A percentile compares a stretch with the other conserved stretches of the same genome.
Conservation (phyloP, 1,284 basidiomycete species). For the Porodaedalea pini region DNA sequence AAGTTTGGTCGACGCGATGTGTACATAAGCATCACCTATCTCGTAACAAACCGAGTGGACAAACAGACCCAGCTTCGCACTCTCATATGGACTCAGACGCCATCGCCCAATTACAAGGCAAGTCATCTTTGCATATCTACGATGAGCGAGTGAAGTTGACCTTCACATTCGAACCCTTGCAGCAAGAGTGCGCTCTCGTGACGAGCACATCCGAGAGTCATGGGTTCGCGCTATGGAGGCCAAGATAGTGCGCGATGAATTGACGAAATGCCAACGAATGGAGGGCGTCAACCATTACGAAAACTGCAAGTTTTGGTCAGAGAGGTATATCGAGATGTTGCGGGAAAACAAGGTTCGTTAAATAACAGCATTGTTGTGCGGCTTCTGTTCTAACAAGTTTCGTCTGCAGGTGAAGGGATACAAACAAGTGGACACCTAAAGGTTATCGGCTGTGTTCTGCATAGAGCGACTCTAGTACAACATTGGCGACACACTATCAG, state of each 20-base stretch:
- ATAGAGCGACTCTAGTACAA: no score
- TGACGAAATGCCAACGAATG: slow-evolving; percentile 86
- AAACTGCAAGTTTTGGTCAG: slow-evolving; percentile 83
- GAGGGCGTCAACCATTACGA: slow-evolving; percentile 93
- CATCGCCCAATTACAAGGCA: slow-evolving; percentile 16
- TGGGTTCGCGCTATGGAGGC: slow-evolving; percentile 96
- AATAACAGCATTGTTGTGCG: neutral
- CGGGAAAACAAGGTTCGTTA: slow-evolving; percentile 79
- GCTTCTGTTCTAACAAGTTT: neutral
- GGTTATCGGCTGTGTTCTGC: neutral
- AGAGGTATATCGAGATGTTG: slow-evolving; percentile 83
- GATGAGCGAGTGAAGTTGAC: neutral
- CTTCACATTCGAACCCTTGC: neutral
- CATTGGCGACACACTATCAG: no score
- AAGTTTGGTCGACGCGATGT: neutral
- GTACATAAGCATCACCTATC: neutral
- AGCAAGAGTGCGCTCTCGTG: slow-evolving; percentile 48
- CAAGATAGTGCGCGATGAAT: slow-evolving; percentile 84
- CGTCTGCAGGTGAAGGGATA: slow-evolving; percentile 48
- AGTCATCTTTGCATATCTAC: neutral
- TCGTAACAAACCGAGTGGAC: neutral
- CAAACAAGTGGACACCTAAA: slow-evolving; percentile 42
- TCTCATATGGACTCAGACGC: slow-evolving; percentile 11
- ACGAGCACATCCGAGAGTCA: slow-evolving; percentile 81
- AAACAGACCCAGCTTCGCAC: neutral